Evolutionary conservation across 2,329 filamentous ascomycete genomes (phyloP).

Genomic region (Camillea tinctor): DNA sequence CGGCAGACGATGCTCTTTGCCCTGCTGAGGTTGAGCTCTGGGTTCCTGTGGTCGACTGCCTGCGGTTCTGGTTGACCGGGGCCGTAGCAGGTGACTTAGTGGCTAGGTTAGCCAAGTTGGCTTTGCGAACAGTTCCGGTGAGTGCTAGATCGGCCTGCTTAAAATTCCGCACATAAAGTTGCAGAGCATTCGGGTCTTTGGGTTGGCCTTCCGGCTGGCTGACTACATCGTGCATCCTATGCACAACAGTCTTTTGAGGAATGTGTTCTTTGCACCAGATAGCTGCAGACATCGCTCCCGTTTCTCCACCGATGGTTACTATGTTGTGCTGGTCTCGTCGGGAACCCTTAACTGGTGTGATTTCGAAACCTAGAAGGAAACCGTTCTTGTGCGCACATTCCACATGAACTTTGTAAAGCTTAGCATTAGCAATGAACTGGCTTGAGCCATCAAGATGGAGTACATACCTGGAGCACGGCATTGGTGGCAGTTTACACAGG

Average conservation of each 20-base stretch:
- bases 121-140: conserved; percentile 91
- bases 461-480: conserved; percentile 56
- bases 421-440: conserved; percentile 34
- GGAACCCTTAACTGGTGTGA: conserved; percentile 85
- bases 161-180: conserved; percentile 83
- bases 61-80: conserved; percentile 46
- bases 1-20: conserved; percentile 26
- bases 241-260: conserved; percentile 68
- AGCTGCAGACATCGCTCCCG: conserved; percentile 77
- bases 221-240: conserved; percentile 75
- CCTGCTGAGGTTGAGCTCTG: conserved; percentile 23
- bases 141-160: conserved; percentile 91
- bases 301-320: conserved; percentile 77
- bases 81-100: conserved; percentile 50
- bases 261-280: conserved; percentile 91
- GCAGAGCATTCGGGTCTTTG: conserved; percentile 62
- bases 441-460: background rate
- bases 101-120: conserved; percentile 69
- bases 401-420: conserved; percentile 66
- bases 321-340: conserved; percentile 77
- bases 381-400: conserved; percentile 85
- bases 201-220: conserved; percentile 46
- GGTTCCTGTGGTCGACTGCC: conserved; percentile 53
- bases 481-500: conserved; percentile 79
- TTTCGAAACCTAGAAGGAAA: conserved; percentile 84